phyloP scores from a whole-genome alignment of 352 stramenopile genomes.

The Globisporangium paroecandrum region DNA sequence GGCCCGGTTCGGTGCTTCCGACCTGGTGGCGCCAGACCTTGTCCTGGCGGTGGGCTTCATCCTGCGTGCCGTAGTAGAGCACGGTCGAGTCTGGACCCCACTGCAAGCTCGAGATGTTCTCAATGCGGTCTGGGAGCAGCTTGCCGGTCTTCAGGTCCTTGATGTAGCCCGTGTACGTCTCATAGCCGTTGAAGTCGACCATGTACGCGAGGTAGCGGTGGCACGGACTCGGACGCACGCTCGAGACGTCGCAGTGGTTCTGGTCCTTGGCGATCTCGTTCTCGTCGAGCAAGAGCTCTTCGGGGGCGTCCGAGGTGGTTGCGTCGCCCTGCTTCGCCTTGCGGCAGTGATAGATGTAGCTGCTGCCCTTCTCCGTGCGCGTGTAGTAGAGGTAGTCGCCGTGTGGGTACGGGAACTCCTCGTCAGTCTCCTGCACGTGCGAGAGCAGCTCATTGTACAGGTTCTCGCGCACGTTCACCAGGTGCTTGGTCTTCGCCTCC shows the following conservation, averaged over 20 bases:
- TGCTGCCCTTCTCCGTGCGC: constrained; percentile 83
- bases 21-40: constrained; percentile 92
- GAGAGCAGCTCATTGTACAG: constrained; percentile 94
- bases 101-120: constrained; percentile 84
- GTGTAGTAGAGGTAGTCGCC: constrained; percentile 87
- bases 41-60: constrained; percentile 91
- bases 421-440: constrained; percentile 87
- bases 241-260: constrained; percentile 80
- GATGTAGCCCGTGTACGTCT: constrained; percentile 92
- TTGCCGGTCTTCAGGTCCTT: constrained; percentile 77
- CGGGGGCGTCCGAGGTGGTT: constrained; percentile 48
- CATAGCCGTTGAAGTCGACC: constrained; percentile 92
- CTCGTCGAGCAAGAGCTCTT: constrained; percentile 94
- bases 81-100: constrained; percentile 89
- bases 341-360: constrained; percentile 76
- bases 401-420: constrained; percentile 79
- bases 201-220: constrained; percentile 93
- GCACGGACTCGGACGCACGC: constrained; percentile 80
- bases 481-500: constrained; percentile 81
- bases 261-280: constrained; percentile 89
- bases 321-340: constrained; percentile 46
- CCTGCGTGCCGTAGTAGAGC: constrained; percentile 94
- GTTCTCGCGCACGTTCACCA: constrained; percentile 72
- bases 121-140: constrained; percentile 68
- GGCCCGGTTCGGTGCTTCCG: constrained; percentile 64